Percentiles rank a stretch among this genome's conserved stretches.
Evolutionary conservation across 2,329 filamentous ascomycete species (phyloP).

Genomic region (Graphium sp.): DNA sequence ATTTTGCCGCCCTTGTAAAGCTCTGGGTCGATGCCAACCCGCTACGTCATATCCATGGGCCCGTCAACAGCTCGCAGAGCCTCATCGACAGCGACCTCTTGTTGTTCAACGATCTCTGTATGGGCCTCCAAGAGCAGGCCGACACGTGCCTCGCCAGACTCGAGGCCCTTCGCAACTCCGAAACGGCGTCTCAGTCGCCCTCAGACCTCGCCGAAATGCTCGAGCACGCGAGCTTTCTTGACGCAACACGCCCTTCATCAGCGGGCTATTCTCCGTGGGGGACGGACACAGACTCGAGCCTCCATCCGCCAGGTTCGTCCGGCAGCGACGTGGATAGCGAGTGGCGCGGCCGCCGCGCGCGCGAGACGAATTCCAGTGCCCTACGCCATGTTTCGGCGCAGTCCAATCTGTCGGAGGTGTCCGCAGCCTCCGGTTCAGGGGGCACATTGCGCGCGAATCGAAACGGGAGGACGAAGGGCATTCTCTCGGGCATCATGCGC

Average conservation of each 20-base stretch:
- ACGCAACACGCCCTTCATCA: slow-evolving; percentile 9
- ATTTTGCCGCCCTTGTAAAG: slow-evolving; percentile 68
- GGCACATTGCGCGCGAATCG: slow-evolving; percentile 12
- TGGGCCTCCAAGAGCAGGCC: slow-evolving; percentile 29
- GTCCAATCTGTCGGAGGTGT: neutral
- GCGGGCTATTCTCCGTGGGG: neutral
- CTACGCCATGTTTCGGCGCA: slow-evolving; percentile 1
- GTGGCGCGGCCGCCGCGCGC: neutral
- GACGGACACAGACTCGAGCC: neutral
- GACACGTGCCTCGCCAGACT: slow-evolving; percentile 32
- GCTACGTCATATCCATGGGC: slow-evolving; percentile 7
- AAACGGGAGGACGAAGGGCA: slow-evolving; percentile 22
- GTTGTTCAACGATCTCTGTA: slow-evolving; percentile 33
- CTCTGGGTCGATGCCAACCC: slow-evolving; percentile 51
- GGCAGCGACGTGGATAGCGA: slow-evolving; percentile 7
- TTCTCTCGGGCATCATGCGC: slow-evolving; percentile 25
- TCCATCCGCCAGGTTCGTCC: slow-evolving; percentile 7
- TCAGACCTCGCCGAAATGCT: slow-evolving; percentile 28
- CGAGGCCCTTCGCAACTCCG: slow-evolving; percentile 23
- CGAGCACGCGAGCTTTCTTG: too few species aligned
- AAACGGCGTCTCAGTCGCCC: slow-evolving; percentile 12
- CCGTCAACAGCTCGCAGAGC: slow-evolving; percentile 16
- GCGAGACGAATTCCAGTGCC: too few species aligned
- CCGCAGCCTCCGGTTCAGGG: too few species aligned
- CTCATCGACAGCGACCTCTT: slow-evolving; percentile 30